phyloP scores from a whole-genome alignment of 2,329 filamentous ascomycete genomes.

The Botrytis galanthina region DNA sequence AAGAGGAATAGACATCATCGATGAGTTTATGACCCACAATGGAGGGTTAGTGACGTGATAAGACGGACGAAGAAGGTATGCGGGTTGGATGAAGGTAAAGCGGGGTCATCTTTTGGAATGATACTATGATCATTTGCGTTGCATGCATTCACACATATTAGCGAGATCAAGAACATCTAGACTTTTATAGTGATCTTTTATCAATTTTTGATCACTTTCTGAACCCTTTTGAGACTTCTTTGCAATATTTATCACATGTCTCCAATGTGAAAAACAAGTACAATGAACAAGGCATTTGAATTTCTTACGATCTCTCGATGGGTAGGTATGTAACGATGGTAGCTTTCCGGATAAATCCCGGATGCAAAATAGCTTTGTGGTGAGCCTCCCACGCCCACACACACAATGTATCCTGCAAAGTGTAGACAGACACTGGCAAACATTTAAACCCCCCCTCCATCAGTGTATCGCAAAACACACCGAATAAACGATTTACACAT shows the following conservation, averaged over 20 bases:
- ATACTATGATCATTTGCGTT: background rate
- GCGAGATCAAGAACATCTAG: background rate
- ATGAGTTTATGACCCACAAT: no score
- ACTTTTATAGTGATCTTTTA: background rate
- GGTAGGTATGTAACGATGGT: background rate
- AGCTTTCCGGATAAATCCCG: background rate
- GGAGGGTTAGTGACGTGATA: background rate
- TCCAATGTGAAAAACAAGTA: background rate
- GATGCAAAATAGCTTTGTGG: background rate
- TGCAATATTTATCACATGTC: background rate
- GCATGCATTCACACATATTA: background rate
- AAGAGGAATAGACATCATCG: background rate
- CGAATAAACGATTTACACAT: background rate
- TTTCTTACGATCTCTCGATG: background rate
- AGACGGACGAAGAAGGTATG: no score
- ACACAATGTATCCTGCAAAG: background rate
- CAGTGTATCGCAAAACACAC: background rate
- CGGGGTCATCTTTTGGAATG: background rate
- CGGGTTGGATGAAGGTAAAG: background rate
- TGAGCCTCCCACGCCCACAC: background rate
- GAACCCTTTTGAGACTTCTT: background rate
- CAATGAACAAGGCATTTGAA: background rate
- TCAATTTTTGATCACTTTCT: background rate
- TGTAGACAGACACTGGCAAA: background rate
- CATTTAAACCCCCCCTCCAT: rapidly evolving